Conservation (phyloP, 1,284 basidiomycete species). For the Cystobasidium pallidum region DNA sequence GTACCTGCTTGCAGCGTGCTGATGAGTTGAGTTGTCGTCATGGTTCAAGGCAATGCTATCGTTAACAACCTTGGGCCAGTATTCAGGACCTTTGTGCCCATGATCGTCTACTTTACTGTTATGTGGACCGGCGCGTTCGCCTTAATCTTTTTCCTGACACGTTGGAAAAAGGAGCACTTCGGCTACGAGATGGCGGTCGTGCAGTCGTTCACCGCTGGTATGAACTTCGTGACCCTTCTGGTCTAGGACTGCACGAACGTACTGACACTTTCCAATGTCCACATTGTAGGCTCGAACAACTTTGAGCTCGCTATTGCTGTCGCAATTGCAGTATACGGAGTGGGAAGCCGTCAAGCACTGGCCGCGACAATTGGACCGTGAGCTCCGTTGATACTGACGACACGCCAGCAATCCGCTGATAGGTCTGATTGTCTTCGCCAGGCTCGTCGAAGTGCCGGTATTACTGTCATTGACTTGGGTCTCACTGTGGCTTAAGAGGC, state of each 20-base stretch:
- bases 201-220: constrained; percentile 61
- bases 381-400: constrained; percentile 55
- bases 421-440: constrained; percentile 35
- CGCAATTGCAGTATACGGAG: constrained; percentile 74
- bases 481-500: constrained; percentile 60
- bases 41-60: constrained; percentile 59
- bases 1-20: neutral
- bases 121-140: constrained; percentile 45
- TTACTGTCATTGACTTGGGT: constrained; percentile 73
- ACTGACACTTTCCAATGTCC: too few relatives aligned
- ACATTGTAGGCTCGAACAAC: constrained; percentile 42
- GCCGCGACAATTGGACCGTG: constrained; percentile 78
- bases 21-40: too few relatives aligned
- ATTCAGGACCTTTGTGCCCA: constrained; percentile 77
- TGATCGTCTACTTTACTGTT: constrained; percentile 59
- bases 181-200: constrained; percentile 56
- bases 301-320: constrained; percentile 80
- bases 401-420: constrained; percentile 15
- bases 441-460: constrained; percentile 64
- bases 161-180: constrained; percentile 46
- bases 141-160: constrained; percentile 24
- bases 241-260: too few relatives aligned
- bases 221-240: constrained; percentile 51
- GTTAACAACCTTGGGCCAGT: constrained; percentile 70
- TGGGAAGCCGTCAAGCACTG: constrained; percentile 71